Conservation (phyloP, 169 alveolate genomes). For the Plasmodium reichenowi region DNA sequence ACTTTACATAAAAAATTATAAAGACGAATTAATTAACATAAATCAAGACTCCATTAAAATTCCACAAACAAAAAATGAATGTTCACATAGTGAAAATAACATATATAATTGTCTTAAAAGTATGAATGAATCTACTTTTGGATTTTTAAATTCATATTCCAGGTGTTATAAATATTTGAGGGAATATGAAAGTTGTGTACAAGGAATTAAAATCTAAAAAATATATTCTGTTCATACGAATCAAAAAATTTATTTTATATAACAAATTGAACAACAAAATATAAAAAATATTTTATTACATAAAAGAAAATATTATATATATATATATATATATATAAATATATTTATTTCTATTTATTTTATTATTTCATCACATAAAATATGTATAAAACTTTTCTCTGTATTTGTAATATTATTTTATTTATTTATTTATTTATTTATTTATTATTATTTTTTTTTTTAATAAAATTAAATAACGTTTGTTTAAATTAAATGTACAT, state of each 20-base stretch:
- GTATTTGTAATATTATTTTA: no score
- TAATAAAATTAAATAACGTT: no score
- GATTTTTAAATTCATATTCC: slow-evolving; percentile 52
- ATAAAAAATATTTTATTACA: no score
- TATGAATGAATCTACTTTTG: slow-evolving; percentile 62
- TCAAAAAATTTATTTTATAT: background rate
- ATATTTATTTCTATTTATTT: background rate
- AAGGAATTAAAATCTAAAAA: slow-evolving; percentile 31
- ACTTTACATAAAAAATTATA: slow-evolving; percentile 17
- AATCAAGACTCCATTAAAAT: background rate
- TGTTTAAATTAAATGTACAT: no score
- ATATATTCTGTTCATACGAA: background rate
- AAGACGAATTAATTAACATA: slow-evolving; percentile 14
- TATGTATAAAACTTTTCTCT: no score
- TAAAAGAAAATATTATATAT: background rate
- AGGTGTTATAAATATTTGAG: slow-evolving; percentile 51
- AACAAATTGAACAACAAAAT: no score
- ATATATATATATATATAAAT: background rate
- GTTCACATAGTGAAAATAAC: slow-evolving; percentile 48
- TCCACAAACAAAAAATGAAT: slow-evolving; percentile 39
- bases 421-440: no score
- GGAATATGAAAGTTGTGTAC: slow-evolving; percentile 69
- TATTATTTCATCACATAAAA: no score
- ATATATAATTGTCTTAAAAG: slow-evolving; percentile 64
- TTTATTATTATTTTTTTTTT: no score